A percentile compares a stretch with the other conserved stretches of the same genome.
These are phyloP conservation scores for Adansonia rubrostipa DNA, from an alignment of 441 rosid species.

Conservation along the genomic window DNA sequence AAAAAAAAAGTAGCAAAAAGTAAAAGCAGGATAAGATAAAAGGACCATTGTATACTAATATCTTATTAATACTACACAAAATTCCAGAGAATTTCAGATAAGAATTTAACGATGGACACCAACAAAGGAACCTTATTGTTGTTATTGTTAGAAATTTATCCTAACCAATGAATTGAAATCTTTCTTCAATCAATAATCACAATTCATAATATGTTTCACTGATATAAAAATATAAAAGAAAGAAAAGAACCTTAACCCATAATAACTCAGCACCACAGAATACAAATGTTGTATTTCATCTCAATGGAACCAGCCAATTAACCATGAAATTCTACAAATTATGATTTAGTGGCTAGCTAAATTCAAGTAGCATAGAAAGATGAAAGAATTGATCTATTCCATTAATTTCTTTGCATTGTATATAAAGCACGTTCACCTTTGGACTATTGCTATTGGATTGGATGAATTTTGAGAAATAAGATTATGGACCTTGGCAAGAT, in stretches of 20 bases:
- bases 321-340: not conserved
- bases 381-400: not conserved
- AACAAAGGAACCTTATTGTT: not conserved
- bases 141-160: not conserved
- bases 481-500: not conserved
- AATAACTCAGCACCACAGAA: not conserved
- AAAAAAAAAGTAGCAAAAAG: not conserved
- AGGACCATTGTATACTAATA: not conserved
- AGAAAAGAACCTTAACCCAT: not conserved
- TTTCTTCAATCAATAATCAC: conserved; percentile 19
- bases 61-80: not conserved
- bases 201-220: not conserved
- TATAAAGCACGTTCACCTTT: not conserved
- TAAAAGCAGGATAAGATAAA: not conserved
- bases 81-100: not conserved
- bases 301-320: not conserved
- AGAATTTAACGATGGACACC: not conserved
- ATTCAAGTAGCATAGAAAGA: not conserved
- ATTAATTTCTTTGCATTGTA: not conserved
- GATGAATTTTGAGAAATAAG: not conserved
- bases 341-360: not conserved
- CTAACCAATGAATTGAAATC: not conserved
- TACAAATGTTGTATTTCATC: not conserved
- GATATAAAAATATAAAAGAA: not conserved
- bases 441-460: not conserved